Evolutionary conservation across 768 basidiomycete genomes (phyloP), one percentile per base, ranked within the genome.

Genomic region (Naganishia kalamii): DNA sequence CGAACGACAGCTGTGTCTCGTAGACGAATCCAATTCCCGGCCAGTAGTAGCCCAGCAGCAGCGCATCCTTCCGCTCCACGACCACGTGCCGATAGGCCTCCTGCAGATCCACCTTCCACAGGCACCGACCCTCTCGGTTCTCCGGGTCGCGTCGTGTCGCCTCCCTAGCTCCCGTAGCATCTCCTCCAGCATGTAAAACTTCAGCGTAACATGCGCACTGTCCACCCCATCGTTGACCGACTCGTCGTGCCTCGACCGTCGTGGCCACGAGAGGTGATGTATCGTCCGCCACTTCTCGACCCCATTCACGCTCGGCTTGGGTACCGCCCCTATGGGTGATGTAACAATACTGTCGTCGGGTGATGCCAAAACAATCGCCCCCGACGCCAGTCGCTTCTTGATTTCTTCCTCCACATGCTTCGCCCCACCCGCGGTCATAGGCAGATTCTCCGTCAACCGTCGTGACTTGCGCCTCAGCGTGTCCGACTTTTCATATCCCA

Each of bases 41-140:
- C 50, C 25, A 51, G 25, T 12, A 51, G 19, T 10, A 51, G 27
- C 50, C 50, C 13, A 51, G 50, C 8, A 51, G 50, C 4, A 25
- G 50, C 7, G 50, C 50, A 27, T 32, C 50, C 13, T 17, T 17
- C 25, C 32, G 23, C 50, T 32, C 50, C n/a, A 32, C 50, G 13
- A 51, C 50, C 25, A 51, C 50, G n/a, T 51, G 50, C 10, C 50
- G 25, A 19, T 51, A 51, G 4, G 50, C 50, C 19, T 51, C 50
- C 13, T 27, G 29, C 11, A 32, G n/a, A 51, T 51, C 50, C 11
- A 51, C 29, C 50, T 51, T 29, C 29, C 50, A 51, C 30, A 51
- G 50, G 6, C 10, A 19, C 3, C 50, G 25, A 11, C 50, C 50
- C 19, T 27, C 25, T 13, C 17, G 15, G 30, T 51, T 51, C 11